These are phyloP conservation scores for Plenodomus tracheiphilus DNA, from an alignment of 2,329 filamentous ascomycete species.

Conservation along the genomic window DNA sequence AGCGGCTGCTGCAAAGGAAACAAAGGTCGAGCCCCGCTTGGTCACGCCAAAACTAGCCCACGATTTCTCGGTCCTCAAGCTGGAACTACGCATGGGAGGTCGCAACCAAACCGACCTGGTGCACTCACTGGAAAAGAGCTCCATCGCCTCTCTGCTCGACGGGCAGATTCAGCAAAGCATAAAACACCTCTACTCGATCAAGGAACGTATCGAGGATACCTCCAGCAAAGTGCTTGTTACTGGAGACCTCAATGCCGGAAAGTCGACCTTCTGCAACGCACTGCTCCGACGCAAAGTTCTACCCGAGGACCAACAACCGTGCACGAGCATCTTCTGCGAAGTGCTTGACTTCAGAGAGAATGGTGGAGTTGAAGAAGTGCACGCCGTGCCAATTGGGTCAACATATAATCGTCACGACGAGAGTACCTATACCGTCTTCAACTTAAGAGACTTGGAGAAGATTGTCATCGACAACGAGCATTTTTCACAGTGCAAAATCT, in stretches of 20 bases:
- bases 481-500: constrained; percentile 96
- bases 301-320: constrained; percentile 96
- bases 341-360: constrained; percentile 93
- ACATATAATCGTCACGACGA: constrained; percentile 89
- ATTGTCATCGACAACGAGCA: constrained; percentile 87
- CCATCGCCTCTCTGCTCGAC: constrained; percentile 86
- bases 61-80: constrained; percentile 92
- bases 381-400: constrained; percentile 82
- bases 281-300: constrained; percentile 87
- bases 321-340: constrained; percentile 97
- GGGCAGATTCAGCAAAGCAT: constrained; percentile 94
- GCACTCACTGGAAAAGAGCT: constrained; percentile 89
- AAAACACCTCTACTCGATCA: constrained; percentile 81
- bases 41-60: constrained; percentile 91
- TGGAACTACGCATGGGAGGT: constrained; percentile 88
- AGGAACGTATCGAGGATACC: constrained; percentile 95
- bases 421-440: constrained; percentile 87
- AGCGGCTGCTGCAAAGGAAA: constrained; percentile 62
- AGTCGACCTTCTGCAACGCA: constrained; percentile 99
- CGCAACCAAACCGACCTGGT: constrained; percentile 88
- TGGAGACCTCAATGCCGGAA: constrained; percentile 94
- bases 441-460: constrained; percentile 76
- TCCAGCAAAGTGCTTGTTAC: constrained; percentile 96
- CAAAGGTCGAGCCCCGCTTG: constrained; percentile 72
- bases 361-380: constrained; percentile 87